These are phyloP conservation scores for Colletotrichum noveboracense DNA, from an alignment of 2,329 filamentous ascomycete genomes.

Conservation along the genomic window DNA sequence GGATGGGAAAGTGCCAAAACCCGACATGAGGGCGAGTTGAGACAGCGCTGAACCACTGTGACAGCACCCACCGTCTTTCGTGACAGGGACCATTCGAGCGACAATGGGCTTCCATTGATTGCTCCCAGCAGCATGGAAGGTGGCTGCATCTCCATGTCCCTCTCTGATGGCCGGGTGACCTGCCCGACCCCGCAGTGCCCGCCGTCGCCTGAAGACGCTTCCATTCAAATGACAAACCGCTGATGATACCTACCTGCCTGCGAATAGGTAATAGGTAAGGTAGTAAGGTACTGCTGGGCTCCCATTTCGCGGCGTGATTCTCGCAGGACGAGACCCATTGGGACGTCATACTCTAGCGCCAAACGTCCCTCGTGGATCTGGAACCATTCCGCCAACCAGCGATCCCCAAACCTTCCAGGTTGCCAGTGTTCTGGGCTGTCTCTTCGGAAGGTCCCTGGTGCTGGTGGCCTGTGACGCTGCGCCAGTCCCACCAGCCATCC, in stretches of 20 bases:
- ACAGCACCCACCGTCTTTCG: background rate
- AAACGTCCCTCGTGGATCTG: slow-evolving; percentile 10
- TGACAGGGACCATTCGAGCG: background rate
- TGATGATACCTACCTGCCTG: background rate
- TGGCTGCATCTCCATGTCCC: background rate
- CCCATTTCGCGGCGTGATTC: background rate
- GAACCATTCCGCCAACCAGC: slow-evolving; percentile 11
- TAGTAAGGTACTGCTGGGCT: background rate
- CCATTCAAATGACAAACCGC: background rate
- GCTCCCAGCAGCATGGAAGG: background rate
- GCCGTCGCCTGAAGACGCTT: background rate
- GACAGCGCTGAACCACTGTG: background rate
- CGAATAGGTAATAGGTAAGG: background rate
- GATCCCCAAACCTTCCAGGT: background rate
- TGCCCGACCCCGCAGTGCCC: background rate
- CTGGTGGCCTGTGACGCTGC: background rate
- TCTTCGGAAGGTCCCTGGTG: background rate
- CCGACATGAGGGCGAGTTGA: background rate
- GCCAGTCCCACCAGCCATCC: slow-evolving; percentile 3
- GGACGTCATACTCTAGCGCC: slow-evolving; percentile 18
- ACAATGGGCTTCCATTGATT: background rate
- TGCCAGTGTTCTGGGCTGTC: background rate
- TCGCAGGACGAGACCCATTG: background rate
- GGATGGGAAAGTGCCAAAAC: background rate
- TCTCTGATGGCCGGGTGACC: background rate